Evolutionary conservation across 352 stramenopile species (phyloP).

Genomic region (Pythium vanterpoolii): DNA sequence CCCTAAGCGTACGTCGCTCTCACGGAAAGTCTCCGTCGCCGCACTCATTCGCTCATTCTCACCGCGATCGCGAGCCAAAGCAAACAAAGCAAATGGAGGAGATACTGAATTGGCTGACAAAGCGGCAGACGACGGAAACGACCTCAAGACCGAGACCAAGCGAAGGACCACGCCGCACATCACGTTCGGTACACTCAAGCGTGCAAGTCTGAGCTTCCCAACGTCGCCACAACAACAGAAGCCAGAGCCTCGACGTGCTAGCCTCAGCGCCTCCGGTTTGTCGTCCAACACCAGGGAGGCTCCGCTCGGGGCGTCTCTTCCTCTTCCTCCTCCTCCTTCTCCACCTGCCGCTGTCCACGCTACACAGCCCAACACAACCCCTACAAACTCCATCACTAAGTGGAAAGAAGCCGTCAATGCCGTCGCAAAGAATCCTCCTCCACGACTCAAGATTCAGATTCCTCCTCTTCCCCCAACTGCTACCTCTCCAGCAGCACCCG

Average conservation of each 20-base stretch:
- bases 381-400: conserved; percentile 6
- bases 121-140: not conserved
- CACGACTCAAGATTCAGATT: conserved; percentile 16
- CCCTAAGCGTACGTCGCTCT: not conserved
- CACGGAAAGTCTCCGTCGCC: conserved; percentile 14
- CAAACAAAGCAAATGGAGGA: not conserved
- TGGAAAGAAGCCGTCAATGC: conserved; percentile 12
- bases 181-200: conserved; percentile 53
- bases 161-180: conserved; percentile 2
- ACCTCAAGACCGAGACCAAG: conserved; percentile 14
- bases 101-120: not conserved
- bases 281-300: not conserved
- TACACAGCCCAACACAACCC: not conserved
- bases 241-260: not conserved
- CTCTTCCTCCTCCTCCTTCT: not conserved
- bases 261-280: not conserved
- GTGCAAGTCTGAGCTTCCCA: conserved; percentile 29
- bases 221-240: not conserved
- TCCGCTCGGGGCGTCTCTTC: not conserved
- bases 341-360: not conserved
- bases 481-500: no score
- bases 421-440: conserved; percentile 2
- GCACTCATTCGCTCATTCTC: conserved; percentile 22
- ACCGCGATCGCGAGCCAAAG: conserved; percentile 14
- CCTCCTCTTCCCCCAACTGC: not conserved